phyloP scores from a whole-genome alignment of 148 eudicot genomes.

The Vaccinium darrowii region DNA sequence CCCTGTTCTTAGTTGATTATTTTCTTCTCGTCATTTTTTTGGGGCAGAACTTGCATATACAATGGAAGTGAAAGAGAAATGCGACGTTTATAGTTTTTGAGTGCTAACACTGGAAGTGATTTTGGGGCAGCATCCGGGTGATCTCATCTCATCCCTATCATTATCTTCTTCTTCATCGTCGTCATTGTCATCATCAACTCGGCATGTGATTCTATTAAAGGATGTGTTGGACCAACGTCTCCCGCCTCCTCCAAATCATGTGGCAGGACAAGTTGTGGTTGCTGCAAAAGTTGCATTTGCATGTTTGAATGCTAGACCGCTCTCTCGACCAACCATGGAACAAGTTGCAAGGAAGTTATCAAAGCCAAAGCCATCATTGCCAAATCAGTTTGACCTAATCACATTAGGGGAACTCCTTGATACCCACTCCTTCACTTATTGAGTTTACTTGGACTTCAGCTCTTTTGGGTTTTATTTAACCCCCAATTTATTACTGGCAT shows the following conservation, averaged over 20 bases:
- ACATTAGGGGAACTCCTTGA: neutral
- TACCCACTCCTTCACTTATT: neutral
- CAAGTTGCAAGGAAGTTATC: neutral
- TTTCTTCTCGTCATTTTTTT: no score
- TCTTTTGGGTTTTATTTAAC: neutral
- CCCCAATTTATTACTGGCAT: no score
- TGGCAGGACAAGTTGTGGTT: neutral
- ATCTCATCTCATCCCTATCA: neutral
- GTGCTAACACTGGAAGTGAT: neutral
- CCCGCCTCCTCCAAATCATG: neutral
- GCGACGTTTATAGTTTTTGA: no score
- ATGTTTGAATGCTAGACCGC: neutral
- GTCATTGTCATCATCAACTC: neutral
- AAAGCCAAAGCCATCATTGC: neutral
- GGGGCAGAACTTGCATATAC: no score
- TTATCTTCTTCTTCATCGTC: neutral
- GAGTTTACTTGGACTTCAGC: neutral
- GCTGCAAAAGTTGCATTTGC: neutral
- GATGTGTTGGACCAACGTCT: constrained; percentile 13
- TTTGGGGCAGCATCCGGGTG: neutral
- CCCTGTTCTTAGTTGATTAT: no score
- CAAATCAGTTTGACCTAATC: neutral
- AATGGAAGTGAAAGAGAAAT: no score
- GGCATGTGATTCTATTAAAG: neutral
- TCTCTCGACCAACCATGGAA: constrained; percentile 6